A percentile compares a stretch with the other conserved stretches of the same genome.
These are phyloP conservation scores for Irpex sp. DNA, from an alignment of 1,284 basidiomycete genomes.

Conservation along the genomic window DNA sequence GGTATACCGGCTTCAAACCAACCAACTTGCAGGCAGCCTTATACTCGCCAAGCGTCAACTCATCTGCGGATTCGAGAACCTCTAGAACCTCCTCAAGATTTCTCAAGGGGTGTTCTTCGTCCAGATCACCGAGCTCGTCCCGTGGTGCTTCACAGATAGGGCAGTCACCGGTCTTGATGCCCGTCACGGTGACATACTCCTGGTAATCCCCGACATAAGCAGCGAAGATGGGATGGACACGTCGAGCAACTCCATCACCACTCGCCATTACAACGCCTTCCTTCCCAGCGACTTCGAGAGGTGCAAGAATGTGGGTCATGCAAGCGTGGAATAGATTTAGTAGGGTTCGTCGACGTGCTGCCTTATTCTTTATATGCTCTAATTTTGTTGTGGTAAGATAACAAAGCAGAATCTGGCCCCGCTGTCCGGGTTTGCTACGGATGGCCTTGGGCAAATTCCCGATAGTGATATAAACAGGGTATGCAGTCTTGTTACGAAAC, in stretches of 20 bases:
- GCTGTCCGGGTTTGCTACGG: slow-evolving; percentile 30
- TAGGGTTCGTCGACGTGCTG: slow-evolving; percentile 13
- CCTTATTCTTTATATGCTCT: slow-evolving; percentile 24
- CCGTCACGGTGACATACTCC: slow-evolving; percentile 24
- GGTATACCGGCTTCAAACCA: slow-evolving; percentile 14
- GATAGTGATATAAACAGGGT: slow-evolving; percentile 40
- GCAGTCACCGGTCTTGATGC: slow-evolving; percentile 17
- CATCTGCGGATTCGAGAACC: slow-evolving; percentile 3
- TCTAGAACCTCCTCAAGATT: not conserved
- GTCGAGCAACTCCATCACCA: slow-evolving; percentile 22
- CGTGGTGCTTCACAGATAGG: slow-evolving; percentile 14
- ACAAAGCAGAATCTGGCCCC: slow-evolving; percentile 33
- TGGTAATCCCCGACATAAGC: slow-evolving; percentile 25
- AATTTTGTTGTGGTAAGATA: slow-evolving; percentile 35
- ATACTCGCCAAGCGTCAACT: not conserved
- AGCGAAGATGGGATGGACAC: slow-evolving; percentile 25
- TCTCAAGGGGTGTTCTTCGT: not conserved
- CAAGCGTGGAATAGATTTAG: slow-evolving; percentile 22
- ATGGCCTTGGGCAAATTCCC: slow-evolving; percentile 42
- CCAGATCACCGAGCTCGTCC: slow-evolving; percentile 8
- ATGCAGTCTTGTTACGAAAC: slow-evolving; percentile 36
- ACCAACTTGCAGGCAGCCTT: slow-evolving; percentile 6
- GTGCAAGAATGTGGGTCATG: slow-evolving; percentile 16
- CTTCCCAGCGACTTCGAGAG: slow-evolving; percentile 12
- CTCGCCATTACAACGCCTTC: slow-evolving; percentile 18